Conservation (phyloP, 2,329 filamentous ascomycete genomes). For the Alternaria sp. region DNA sequence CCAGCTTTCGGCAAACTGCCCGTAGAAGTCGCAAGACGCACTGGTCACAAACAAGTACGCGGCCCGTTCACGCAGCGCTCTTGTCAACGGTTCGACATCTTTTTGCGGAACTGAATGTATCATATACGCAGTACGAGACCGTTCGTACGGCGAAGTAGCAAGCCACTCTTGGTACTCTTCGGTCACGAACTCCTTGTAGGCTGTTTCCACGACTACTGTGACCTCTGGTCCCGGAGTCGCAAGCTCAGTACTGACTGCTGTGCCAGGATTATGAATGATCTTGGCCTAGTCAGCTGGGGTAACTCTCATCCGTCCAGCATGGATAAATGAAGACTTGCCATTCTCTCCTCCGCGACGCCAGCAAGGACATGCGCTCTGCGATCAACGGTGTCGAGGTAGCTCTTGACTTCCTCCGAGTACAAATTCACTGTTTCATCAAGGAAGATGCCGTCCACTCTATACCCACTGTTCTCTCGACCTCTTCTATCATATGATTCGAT, state of each 20-base stretch:
- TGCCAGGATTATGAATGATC: constrained; percentile 42
- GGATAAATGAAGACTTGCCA: constrained; percentile 12
- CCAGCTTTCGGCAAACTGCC: constrained; percentile 33
- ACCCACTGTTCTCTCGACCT: constrained; percentile 34
- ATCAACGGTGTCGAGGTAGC: constrained; percentile 30
- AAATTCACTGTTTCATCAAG: constrained; percentile 57
- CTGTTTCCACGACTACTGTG: constrained; percentile 34
- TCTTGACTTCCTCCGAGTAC: constrained; percentile 19
- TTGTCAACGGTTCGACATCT: constrained; percentile 17
- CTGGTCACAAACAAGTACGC: constrained; percentile 39
- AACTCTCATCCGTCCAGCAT: background rate
- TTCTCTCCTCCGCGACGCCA: constrained; percentile 10
- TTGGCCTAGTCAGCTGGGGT: constrained; percentile 4
- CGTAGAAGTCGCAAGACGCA: constrained; percentile 24
- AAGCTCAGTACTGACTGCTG: constrained; percentile 27
- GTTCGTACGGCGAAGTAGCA: constrained; percentile 26
- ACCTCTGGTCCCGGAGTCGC: constrained; percentile 33
- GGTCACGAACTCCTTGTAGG: constrained; percentile 22
- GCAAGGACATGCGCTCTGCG: constrained; percentile 11
- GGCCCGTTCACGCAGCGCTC: constrained; percentile 18
- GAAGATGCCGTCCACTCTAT: constrained; percentile 58
- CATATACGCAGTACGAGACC: constrained; percentile 32
- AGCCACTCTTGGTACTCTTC: constrained; percentile 35
- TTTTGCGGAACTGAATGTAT: constrained; percentile 31
- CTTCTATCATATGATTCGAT: constrained; percentile 56